Evolutionary conservation across 352 stramenopile species (phyloP), one percentile per base, ranked within the genome.

Genomic region (Pythium brachiatum): DNA sequence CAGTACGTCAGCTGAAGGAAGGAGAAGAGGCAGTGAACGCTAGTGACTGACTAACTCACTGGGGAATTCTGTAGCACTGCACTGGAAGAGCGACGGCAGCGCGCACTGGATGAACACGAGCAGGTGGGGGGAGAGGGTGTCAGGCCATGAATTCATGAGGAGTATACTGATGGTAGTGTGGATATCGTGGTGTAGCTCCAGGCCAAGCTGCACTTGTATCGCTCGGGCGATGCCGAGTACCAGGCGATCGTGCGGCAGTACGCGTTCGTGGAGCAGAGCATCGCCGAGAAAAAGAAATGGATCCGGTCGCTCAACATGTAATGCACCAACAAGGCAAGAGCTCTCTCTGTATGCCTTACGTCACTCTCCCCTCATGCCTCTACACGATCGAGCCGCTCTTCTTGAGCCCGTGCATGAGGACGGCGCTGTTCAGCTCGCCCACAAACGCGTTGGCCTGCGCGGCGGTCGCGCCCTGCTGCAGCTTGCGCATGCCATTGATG

Each of bases 401-500:
- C 65, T 90, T 90, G 46, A 83, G 73, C 23, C 81, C 81, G 69
- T 88, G 81, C 73, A 90, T 85, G 32, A 91, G 73, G 54, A 94
- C 75, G 12, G 85, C 82, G 12, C 85, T 79, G 3, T 76, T 66
- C 46, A 94, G 68, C 62, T 94, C 86, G 36, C 81, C 82, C 1
- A 94, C 86, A 57, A 94, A 94, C 12, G 79, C 74, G 48, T 88
- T 90, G 7, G 50, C 73, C 25, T 76, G 61, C 9, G 36, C 36
- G 36, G 36, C 36, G 15, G 64, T 69, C 1, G 79, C 78, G 31
- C 79, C 79, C 51, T 91, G 81, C 60, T 91, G 85, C 58, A 94
- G 55, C 63, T 90, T 89, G 53, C 94, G 86, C 75, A 98, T 97
- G 50, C 78, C 89, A 62, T 97, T 96, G 48, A 98, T 85, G 27